Base-by-base conservation (phyloP, 2,329 filamentous ascomycete genomes). In the Immersiporthe knoxdaviesiana region DNA sequence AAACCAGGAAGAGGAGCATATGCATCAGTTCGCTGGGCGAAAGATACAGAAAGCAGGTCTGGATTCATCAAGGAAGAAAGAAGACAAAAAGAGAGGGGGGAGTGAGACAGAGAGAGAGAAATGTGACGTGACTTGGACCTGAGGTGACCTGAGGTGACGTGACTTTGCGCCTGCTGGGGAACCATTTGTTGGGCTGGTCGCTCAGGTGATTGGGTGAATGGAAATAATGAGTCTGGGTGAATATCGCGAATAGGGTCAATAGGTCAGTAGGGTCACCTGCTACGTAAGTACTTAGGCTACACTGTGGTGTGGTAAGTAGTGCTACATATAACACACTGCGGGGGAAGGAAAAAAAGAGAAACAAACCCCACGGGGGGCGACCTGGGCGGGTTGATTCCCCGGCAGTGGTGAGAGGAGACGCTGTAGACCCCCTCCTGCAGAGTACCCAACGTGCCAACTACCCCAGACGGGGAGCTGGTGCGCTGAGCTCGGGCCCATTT, bases 61-160 rank as follows among this genome's bases (percentile, higher is more conserved):
- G 5, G 44, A 6, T 18, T 27, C 24, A 32, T 56, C 52, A 16
- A 44, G n/a, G n/a, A n/a, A n/a, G n/a, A n/a, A n/a, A n/a, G n/a
- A n/a, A n/a, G n/a, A n/a, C n/a, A n/a, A n/a, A n/a, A n/a, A n/a
- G n/a, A n/a, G n/a, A n/a, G n/a, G n/a, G n/a, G n/a, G n/a, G n/a
- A n/a, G n/a, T n/a, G n/a, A n/a, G 18, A 21, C n/a, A 30, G 52
- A 32, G 11, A 39, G 11, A 2, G 11, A 2, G 37, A 39, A 3
- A 56, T 32, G 52, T 56, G 27, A 56, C 52, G 27, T 56, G 52
- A 56, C 52, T 4, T 54, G n/a, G 8, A 27, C 24, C 3, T 54
- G 50, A 54, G n/a, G 52, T 54, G 52, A 30, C 24, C 8, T 52
- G 47, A 54, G 44, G 52, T 56, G 52, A 56, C 52, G 52, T 56